phyloP scores from a whole-genome alignment of 2,329 filamentous ascomycete genomes.

The Pseudogymnoascus sp. region DNA sequence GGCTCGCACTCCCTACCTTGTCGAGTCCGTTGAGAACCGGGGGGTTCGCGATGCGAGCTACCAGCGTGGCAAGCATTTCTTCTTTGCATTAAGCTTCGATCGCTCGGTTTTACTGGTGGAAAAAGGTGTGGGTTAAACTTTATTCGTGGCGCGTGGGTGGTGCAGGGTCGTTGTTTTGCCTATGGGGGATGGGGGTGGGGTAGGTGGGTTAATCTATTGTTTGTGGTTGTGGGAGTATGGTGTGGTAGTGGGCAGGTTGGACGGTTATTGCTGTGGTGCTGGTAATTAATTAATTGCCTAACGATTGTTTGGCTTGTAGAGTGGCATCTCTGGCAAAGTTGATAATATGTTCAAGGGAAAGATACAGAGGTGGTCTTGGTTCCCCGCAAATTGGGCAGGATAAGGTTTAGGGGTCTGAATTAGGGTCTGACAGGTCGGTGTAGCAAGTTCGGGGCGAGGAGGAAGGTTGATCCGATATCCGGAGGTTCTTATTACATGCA shows the following conservation, averaged over 20 bases:
- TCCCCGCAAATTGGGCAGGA: background rate
- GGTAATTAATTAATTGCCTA: too few relatives aligned
- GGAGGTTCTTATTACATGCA: too few relatives aligned
- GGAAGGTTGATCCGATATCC: background rate
- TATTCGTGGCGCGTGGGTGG: background rate
- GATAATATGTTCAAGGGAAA: too few relatives aligned
- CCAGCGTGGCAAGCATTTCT: background rate
- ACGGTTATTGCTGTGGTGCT: too few relatives aligned
- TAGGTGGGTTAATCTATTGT: background rate
- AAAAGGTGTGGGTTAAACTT: background rate
- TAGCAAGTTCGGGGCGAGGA: background rate
- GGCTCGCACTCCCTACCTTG: background rate
- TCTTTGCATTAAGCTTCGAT: background rate
- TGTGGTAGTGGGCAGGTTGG: background rate
- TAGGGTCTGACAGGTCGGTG: background rate
- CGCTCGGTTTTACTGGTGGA: background rate
- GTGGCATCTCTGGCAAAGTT: background rate
- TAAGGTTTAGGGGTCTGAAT: background rate
- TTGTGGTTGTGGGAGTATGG: background rate
- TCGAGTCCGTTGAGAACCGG: background rate
- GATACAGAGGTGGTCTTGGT: too few relatives aligned
- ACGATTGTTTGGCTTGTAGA: background rate
- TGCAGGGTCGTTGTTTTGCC: background rate
- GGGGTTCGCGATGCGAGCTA: background rate
- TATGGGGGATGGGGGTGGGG: background rate